phyloP scores from a whole-genome alignment of 192 early-diverging fungal genomes.

The Glomus cerebriforme region DNA sequence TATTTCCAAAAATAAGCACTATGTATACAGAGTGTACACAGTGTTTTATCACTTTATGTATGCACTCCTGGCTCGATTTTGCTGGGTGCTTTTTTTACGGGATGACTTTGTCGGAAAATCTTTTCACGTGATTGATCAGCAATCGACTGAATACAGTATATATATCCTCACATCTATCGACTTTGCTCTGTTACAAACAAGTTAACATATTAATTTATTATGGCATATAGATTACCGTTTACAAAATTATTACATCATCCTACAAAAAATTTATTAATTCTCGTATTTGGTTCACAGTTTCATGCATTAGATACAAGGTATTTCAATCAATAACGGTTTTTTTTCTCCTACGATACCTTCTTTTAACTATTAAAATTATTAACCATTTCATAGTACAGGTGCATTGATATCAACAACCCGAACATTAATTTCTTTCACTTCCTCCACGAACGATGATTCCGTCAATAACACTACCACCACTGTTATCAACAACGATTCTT shows the following conservation, averaged over 20 bases:
- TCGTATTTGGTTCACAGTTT: conserved; percentile 54
- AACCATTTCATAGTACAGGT: conserved; percentile 26
- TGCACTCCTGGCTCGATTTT: too few species aligned
- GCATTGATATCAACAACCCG: conserved; percentile 24
- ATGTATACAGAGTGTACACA: too few species aligned
- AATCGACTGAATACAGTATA: too few species aligned
- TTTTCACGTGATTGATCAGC: too few species aligned
- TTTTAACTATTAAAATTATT: not conserved
- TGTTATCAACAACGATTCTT: conserved; percentile 27
- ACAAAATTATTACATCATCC: conserved; percentile 50
- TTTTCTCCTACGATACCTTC: not conserved
- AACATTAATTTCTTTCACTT: conserved; percentile 8
- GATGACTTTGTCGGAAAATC: too few species aligned
- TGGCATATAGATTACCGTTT: conserved; percentile 45
- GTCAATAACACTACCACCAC: conserved; percentile 31
- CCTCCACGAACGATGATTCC: not conserved
- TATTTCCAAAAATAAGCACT: too few species aligned
- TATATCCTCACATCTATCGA: too few species aligned
- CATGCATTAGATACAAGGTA: conserved; percentile 55
- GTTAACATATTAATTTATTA: not conserved
- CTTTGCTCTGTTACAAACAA: too few species aligned
- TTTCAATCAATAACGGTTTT: not conserved
- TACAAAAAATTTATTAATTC: conserved; percentile 45
- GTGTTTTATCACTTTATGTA: too few species aligned
- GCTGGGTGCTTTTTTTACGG: too few species aligned